Evolutionary conservation across 495 filamentous ascomycete genomes (phyloP).

Genomic region (Aspergillus taichungensis): DNA sequence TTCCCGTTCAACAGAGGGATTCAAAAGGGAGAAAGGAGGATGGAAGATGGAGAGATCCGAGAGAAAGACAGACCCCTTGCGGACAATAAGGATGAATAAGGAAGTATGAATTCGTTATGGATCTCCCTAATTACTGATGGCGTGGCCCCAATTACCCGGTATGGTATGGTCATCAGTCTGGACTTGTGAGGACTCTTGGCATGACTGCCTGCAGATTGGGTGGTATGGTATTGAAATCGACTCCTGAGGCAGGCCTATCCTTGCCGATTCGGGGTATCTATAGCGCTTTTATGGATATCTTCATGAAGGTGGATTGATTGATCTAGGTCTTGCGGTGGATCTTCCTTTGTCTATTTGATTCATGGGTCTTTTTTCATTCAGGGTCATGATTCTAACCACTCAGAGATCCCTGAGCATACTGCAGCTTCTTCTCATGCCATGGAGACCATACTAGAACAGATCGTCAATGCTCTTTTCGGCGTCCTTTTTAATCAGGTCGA

Average conservation of each 20-base stretch:
- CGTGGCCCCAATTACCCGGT: slow-evolving; percentile 15
- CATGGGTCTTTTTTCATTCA: too few species aligned
- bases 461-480: slow-evolving; percentile 87
- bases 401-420: too few species aligned
- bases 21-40: too few species aligned
- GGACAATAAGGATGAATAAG: background rate
- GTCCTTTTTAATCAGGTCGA: slow-evolving; percentile 87
- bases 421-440: background rate
- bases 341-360: too few species aligned
- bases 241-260: background rate
- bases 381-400: too few species aligned
- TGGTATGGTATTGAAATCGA: too few species aligned
- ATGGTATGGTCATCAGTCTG: background rate
- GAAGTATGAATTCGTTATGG: background rate
- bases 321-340: too few species aligned
- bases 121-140: slow-evolving; percentile 5
- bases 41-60: too few species aligned
- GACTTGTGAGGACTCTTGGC: too few species aligned
- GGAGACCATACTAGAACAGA: slow-evolving; percentile 51
- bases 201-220: too few species aligned
- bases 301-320: background rate
- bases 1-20: too few species aligned
- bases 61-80: too few species aligned
- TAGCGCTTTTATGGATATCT: slow-evolving; percentile 5
- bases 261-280: slow-evolving; percentile 17